phyloP scores from a whole-genome alignment of 305 asterid genomes.

The Rubia peregrina region DNA sequence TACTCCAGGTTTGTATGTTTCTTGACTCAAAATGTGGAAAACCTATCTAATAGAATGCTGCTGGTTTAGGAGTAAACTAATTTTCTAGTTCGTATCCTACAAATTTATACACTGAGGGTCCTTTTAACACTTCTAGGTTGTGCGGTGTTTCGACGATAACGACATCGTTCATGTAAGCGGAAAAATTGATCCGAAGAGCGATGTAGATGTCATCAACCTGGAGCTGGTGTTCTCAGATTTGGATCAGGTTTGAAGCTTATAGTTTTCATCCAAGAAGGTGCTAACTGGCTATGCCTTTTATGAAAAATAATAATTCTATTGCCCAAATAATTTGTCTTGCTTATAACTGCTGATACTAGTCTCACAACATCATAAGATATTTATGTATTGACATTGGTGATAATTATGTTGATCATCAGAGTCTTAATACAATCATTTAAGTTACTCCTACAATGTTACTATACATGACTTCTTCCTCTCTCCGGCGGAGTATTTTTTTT shows the following conservation, averaged over 20 bases:
- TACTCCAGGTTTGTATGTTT: not conserved
- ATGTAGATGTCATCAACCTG: conserved; percentile 80
- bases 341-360: not conserved
- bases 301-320: not conserved
- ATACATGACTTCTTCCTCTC: not conserved
- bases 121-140: conserved; percentile 48
- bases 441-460: not conserved
- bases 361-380: not conserved
- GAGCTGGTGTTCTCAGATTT: conserved; percentile 90
- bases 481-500: not conserved
- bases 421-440: not conserved
- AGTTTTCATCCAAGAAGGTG: not conserved
- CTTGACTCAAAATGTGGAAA: not conserved
- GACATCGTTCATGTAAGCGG: conserved; percentile 95
- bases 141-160: conserved; percentile 95
- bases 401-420: not conserved
- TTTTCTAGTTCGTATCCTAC: not conserved
- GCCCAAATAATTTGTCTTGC: not conserved
- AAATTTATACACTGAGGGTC: not conserved
- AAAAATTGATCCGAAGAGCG: conserved; percentile 90
- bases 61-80: not conserved
- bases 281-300: not conserved
- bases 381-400: not conserved
- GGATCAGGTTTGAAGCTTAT: conserved; percentile 67
- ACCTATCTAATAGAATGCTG: conserved; percentile 9